These are phyloP conservation scores for Bruguiera sexangula DNA, from an alignment of 345 rosid genomes.

Conservation along the genomic window DNA sequence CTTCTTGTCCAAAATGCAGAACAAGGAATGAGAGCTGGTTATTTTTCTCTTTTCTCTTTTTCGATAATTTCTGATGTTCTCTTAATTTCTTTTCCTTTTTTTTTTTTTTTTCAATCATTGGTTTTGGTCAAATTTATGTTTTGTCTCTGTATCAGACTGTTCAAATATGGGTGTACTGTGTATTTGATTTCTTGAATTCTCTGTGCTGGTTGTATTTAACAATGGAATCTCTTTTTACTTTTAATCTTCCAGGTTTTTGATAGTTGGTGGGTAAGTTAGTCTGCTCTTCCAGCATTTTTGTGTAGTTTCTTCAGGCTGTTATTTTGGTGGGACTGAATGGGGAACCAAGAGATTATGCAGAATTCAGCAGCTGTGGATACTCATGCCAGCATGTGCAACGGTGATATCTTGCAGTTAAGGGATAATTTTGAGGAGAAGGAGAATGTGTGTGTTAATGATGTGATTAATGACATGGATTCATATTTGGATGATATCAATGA, in stretches of 20 bases:
- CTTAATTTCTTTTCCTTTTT: not conserved
- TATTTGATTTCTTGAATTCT: not conserved
- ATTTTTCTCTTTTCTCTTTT: not conserved
- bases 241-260: conserved; percentile 9
- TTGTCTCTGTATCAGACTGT: no score
- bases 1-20: not conserved
- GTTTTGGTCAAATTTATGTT: no score
- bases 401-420: conserved; percentile 4
- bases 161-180: not conserved
- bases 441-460: conserved; percentile 32
- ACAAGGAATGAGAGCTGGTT: not conserved
- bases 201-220: no score
- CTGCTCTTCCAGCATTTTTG: conserved; percentile 2
- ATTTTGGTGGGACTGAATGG: conserved; percentile 28
- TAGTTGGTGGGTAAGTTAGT: not conserved
- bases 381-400: conserved; percentile 8
- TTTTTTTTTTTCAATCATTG: no score
- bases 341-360: conserved; percentile 23
- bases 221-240: no score
- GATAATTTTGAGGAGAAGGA: conserved; percentile 39
- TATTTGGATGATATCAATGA: conserved; percentile 57
- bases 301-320: conserved; percentile 6
- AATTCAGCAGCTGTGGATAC: conserved; percentile 26
- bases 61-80: not conserved
- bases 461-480: conserved; percentile 58